A percentile compares a stretch with the other conserved stretches of the same genome.
These are phyloP conservation scores for Paraconiothyrium brasiliense DNA, from an alignment of 2,329 filamentous ascomycete genomes.

Conservation along the genomic window DNA sequence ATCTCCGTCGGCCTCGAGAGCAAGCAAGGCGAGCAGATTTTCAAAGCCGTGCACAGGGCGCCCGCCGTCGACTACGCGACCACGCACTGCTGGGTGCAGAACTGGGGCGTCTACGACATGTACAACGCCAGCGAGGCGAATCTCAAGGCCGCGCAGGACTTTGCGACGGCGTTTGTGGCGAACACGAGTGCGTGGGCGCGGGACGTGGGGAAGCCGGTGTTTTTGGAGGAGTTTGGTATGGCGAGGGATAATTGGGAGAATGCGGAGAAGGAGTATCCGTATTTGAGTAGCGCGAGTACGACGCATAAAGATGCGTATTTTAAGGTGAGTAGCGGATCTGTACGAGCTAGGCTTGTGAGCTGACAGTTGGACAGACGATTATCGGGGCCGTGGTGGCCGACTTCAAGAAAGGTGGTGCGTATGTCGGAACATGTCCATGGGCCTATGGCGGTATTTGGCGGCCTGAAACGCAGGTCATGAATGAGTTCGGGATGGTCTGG, in stretches of 20 bases:
- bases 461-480: conserved; percentile 49
- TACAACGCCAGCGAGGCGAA: conserved; percentile 44
- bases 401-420: conserved; percentile 47
- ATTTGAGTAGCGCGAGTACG: conserved; percentile 46
- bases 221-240: conserved; percentile 54
- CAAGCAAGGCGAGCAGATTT: conserved; percentile 53
- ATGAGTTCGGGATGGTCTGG: conserved; percentile 54
- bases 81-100: conserved; percentile 52
- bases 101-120: conserved; percentile 54
- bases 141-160: conserved; percentile 45
- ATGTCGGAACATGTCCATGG: conserved; percentile 51
- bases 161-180: conserved; percentile 45
- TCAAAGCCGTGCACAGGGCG: conserved; percentile 50
- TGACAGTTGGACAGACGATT: conserved; percentile 35
- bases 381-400: conserved; percentile 48
- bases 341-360: not conserved
- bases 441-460: conserved; percentile 53
- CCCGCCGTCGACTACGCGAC: conserved; percentile 51
- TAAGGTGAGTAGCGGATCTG: conserved; percentile 20
- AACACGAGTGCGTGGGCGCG: conserved; percentile 46
- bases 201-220: conserved; percentile 51
- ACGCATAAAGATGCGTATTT: conserved; percentile 53
- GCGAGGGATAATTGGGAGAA: conserved; percentile 54
- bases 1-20: conserved; percentile 51
- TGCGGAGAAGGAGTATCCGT: conserved; percentile 46